A percentile compares a stretch with the other conserved stretches of the same genome.
Evolutionary conservation across 2,329 filamentous ascomycete species (phyloP).

Genomic region (Pseudocercospora pini-densiflorae): DNA sequence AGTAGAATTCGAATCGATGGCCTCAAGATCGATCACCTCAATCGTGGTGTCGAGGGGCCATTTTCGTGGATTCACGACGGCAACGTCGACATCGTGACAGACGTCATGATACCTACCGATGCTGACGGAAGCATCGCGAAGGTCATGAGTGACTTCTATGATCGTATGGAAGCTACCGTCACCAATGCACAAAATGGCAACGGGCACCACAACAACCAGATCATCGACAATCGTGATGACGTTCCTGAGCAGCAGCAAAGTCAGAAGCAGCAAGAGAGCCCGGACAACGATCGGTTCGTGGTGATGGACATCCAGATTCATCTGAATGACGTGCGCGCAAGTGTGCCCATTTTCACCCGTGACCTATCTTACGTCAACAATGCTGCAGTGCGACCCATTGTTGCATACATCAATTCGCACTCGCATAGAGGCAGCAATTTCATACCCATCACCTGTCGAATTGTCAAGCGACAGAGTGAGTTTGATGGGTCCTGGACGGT

Average conservation of each 20-base stretch:
- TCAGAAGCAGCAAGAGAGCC: slow-evolving; percentile 13
- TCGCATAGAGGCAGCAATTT: slow-evolving; percentile 68
- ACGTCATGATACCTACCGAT: slow-evolving; percentile 92
- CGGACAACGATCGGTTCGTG: slow-evolving; percentile 75
- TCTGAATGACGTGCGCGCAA: slow-evolving; percentile 91
- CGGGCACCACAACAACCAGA: slow-evolving; percentile 24
- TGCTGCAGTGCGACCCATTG: slow-evolving; percentile 90
- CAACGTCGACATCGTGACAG: slow-evolving; percentile 93
- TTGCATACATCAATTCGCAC: slow-evolving; percentile 96
- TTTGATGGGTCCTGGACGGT: slow-evolving; percentile 97
- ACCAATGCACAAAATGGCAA: slow-evolving; percentile 47
- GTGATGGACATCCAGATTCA: slow-evolving; percentile 96
- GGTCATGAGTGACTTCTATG: slow-evolving; percentile 96
- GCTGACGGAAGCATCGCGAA: slow-evolving; percentile 87
- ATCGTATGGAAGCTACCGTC: slow-evolving; percentile 91
- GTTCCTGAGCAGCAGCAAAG: neutral
- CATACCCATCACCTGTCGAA: slow-evolving; percentile 91
- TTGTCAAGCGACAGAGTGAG: slow-evolving; percentile 85
- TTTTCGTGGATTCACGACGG: slow-evolving; percentile 99
- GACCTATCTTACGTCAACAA: slow-evolving; percentile 97
- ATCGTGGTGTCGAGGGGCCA: slow-evolving; percentile 87
- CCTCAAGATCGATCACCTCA: slow-evolving; percentile 93
- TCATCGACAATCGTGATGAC: slow-evolving; percentile 32
- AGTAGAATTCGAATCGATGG: slow-evolving; percentile 90
- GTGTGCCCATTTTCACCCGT: slow-evolving; percentile 88